phyloP scores from a whole-genome alignment of 768 basidiomycete species.

The Erythrobasidium yunnanense region DNA sequence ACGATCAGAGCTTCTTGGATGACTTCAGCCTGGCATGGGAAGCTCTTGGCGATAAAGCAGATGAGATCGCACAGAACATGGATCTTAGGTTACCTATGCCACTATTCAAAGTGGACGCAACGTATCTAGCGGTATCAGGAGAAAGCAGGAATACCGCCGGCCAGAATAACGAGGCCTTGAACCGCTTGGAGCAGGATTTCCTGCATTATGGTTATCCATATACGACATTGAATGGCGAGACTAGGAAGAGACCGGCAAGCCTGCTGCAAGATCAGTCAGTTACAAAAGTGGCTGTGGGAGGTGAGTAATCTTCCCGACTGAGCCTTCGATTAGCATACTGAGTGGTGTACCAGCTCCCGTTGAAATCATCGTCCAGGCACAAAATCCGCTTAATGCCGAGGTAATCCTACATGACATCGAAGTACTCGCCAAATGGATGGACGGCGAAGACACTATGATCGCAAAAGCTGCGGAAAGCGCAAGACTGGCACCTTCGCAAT shows the following conservation, averaged over 20 bases:
- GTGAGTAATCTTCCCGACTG: constrained; percentile 30
- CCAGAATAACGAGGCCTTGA: constrained; percentile 35
- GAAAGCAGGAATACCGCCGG: constrained; percentile 54
- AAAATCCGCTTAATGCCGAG: neutral
- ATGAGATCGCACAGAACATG: neutral
- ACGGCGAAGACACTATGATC: neutral
- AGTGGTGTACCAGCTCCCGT: neutral
- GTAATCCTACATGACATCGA: neutral
- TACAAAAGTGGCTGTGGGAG: neutral
- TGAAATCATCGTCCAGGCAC: neutral
- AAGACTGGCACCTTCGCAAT: neutral
- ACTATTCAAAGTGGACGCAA: constrained; percentile 4
- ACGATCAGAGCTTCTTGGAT: constrained; percentile 46
- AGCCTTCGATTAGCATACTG: constrained; percentile 29
- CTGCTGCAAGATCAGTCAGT: neutral
- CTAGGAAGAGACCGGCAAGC: neutral
- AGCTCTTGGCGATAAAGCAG: constrained; percentile 29
- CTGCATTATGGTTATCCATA: neutral
- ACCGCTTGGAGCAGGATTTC: constrained; percentile 10
- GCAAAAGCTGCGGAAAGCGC: neutral
- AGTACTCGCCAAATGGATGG: neutral
- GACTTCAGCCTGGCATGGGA: constrained; percentile 82
- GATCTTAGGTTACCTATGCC: neutral
- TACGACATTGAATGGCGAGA: neutral
- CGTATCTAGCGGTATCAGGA: constrained; percentile 43